These are phyloP conservation scores for Taiozyma sp. DNA, from an alignment of 1,139 yeast species.

Conservation along the genomic window DNA sequence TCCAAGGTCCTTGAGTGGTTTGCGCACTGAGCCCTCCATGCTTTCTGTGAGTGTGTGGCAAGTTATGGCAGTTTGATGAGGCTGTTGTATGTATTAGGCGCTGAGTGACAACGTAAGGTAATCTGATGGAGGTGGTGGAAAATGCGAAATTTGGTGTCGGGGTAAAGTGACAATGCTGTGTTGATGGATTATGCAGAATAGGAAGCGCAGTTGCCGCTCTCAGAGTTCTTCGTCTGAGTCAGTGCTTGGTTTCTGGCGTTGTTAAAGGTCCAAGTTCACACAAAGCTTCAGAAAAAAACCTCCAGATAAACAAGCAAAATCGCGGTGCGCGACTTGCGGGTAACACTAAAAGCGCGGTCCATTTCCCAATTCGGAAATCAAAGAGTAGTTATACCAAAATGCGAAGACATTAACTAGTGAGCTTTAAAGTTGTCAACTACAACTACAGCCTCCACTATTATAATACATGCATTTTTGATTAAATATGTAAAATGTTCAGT, in stretches of 20 bases:
- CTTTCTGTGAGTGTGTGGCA: background rate
- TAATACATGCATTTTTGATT: background rate
- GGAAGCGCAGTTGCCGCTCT: background rate
- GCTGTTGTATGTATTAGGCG: background rate
- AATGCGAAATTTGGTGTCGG: background rate
- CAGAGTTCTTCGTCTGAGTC: background rate
- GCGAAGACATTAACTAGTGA: background rate
- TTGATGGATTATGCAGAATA: background rate
- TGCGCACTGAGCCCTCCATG: slow-evolving; percentile 8
- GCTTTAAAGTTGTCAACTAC: background rate
- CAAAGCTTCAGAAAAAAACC: background rate
- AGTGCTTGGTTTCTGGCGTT: background rate
- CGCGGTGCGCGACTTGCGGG: background rate
- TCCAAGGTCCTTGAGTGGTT: slow-evolving; percentile 18
- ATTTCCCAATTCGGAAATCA: background rate
- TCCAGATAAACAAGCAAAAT: background rate
- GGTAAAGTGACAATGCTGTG: background rate
- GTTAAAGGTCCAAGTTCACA: background rate
- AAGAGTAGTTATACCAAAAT: background rate
- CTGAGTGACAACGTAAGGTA: background rate
- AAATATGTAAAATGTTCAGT: slow-evolving; percentile 21
- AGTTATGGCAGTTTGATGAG: background rate
- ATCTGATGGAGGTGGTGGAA: background rate
- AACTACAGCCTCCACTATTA: background rate
- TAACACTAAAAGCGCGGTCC: background rate